Evolutionary conservation across 2,329 filamentous ascomycete genomes (phyloP), one percentile per base, ranked within the genome.

Genomic region (Monosporascus sp.): DNA sequence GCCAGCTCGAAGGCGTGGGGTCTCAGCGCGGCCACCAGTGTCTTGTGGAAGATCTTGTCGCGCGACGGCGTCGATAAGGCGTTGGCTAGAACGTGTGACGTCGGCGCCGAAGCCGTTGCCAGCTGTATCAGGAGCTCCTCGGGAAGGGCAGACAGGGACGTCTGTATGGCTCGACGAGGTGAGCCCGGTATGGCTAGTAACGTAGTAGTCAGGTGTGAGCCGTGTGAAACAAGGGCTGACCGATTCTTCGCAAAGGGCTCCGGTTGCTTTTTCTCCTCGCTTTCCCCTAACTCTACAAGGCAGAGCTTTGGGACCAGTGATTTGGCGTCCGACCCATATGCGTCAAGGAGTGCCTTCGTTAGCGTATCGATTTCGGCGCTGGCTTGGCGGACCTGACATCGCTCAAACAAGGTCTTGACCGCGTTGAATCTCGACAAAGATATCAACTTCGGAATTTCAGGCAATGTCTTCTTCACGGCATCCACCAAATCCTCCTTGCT

Each of bases 401-500:
- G 83, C 69, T 97, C 91, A 56, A 97, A 87, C 3, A 97, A 74
- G 0, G 86, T 85, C 66, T 86, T 89, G 62, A 97, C 82, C 11
- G 96, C 86, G 52, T 88, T 86, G 56, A 89, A 88, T 46, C 93
- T 82, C 40, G 85, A 85, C 56, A 90, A 84, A 51, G 88, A 79
- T 8, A 97, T 81, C 8, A 97, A 77, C 49, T 81, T 82, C 0
- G 84, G 79, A 6, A 97, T 80, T 52, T 90, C 85, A 0, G 90
- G 87, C 4, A 86, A 70, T 52, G 96, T 88, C 62, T 85, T 79
- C 48, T 85, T 77, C 52, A 91, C 82, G 0, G 88, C 90, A 52
- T 84, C 82, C 43, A 86, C 78, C 8, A 99, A 78, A 65, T 97
- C 91, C 55, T 96, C 91, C 66, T 90, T 92, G 69, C 90, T 87